Evolutionary conservation across 2,329 filamentous ascomycete species (phyloP), one percentile per base, ranked within the genome.

Genomic region (Stemphylium beticola): DNA sequence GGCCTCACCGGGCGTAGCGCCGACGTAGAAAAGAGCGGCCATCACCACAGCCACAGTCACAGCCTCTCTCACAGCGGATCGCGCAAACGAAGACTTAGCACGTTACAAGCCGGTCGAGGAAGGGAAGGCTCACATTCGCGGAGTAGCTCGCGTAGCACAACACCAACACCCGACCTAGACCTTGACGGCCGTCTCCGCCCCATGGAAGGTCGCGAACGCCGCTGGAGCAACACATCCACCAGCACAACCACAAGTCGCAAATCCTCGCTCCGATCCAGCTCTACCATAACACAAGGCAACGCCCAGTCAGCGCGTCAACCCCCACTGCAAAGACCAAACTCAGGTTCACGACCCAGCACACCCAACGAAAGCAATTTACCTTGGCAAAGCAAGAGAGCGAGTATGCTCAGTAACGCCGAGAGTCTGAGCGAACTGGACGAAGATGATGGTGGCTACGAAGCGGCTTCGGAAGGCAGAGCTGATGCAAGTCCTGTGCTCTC

Each of bases 221-320:
- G 72, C 17, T 74, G 70, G 72, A 74, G 71, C 32, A 74, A 69
- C 51, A 73, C 71, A 4, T 63, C 71, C 1, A 67, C 66, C 9
- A 70, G 64, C 29, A 60, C 67, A 2, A 61, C 64, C 1, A 48
- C 61, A 9, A 58, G 54, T 12, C 52, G 59, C 17, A 58, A 58
- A 20, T 55, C 46, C 2, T 59, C 61, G 1, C 41, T 62, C 8
- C 68, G 69, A 20, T 68, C 69, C 2, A 58, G 60, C 14, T 60
- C 61, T 4, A 55, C 59, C n/a, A 48, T 67, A 17, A 57, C 61
- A 8, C 59, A 64, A 12, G 63, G 64, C 15, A 67, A 57, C 12
- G 67, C 68, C 9, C 67, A 71, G n/a, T 62, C 64, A 1, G 69
- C 68, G 8, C 61, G 71, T 3, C 65, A 67, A 37, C 62, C 64